Evolutionary conservation across 2,329 filamentous ascomycete genomes (phyloP).

Genomic region (Fusarium sp.): DNA sequence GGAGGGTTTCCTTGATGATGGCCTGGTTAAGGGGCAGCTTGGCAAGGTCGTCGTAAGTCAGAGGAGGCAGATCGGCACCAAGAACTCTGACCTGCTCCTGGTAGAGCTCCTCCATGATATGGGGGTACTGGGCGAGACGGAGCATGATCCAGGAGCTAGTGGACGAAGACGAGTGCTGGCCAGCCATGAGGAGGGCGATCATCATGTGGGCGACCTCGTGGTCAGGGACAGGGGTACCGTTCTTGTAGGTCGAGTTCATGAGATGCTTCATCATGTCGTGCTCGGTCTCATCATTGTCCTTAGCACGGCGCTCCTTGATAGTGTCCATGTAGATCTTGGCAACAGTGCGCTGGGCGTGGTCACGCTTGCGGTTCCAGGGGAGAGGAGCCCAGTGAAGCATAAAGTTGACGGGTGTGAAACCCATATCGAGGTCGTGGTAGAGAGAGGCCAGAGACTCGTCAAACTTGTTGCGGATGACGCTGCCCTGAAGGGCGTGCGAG

Average conservation of each 20-base stretch:
- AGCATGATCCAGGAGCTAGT: constrained; percentile 89
- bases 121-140: constrained; percentile 81
- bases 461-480: constrained; percentile 85
- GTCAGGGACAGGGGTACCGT: constrained; percentile 83
- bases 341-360: constrained; percentile 85
- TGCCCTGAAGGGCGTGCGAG: constrained; percentile 86
- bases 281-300: constrained; percentile 64
- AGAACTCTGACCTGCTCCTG: constrained; percentile 83
- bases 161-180: constrained; percentile 89
- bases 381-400: constrained; percentile 90
- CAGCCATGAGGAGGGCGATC: constrained; percentile 93
- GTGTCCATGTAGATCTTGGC: constrained; percentile 87
- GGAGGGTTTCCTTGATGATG: constrained; percentile 92
- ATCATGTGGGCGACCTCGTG: constrained; percentile 92
- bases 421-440: constrained; percentile 92
- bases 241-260: constrained; percentile 89
- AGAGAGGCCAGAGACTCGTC: constrained; percentile 84
- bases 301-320: constrained; percentile 77
- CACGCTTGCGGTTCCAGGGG: constrained; percentile 88
- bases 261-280: constrained; percentile 92
- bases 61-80: constrained; percentile 80
- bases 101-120: constrained; percentile 85
- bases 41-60: constrained; percentile 83
- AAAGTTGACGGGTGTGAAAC: constrained; percentile 91
- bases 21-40: constrained; percentile 86